A percentile compares a stretch with the other conserved stretches of the same genome.
phyloP scores from a whole-genome alignment of 2,329 filamentous ascomycete species.

The Penicillium sp. region DNA sequence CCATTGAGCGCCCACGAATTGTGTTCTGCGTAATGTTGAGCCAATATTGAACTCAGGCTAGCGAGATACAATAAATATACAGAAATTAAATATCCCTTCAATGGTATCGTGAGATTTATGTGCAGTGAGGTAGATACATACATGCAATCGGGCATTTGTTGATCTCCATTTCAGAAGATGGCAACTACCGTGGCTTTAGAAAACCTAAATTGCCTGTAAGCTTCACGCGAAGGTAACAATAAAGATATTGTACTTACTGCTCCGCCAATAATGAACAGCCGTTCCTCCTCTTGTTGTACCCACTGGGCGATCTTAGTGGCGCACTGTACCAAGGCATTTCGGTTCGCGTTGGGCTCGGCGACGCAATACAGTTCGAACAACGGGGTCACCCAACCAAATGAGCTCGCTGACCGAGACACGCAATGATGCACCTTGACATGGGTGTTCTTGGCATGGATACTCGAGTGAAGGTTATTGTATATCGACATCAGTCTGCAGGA shows the following conservation, averaged over 20 bases:
- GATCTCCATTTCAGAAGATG: neutral
- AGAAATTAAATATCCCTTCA: neutral
- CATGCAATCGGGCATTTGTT: neutral
- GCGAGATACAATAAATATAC: neutral
- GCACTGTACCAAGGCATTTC: conserved; percentile 72
- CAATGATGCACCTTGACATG: conserved; percentile 85
- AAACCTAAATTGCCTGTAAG: conserved; percentile 20
- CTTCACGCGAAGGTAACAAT: neutral
- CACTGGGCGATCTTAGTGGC: conserved; percentile 90
- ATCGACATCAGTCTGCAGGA: conserved; percentile 67
- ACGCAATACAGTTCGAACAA: conserved; percentile 94
- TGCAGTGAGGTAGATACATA: neutral
- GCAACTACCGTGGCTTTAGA: conserved; percentile 10
- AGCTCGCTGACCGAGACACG: conserved; percentile 71
- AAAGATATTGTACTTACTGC: conserved; percentile 59
- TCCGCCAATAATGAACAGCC: conserved; percentile 96
- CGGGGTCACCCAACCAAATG: conserved; percentile 87
- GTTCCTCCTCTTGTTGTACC: conserved; percentile 87
- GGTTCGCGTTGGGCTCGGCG: conserved; percentile 68
- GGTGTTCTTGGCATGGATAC: conserved; percentile 79
- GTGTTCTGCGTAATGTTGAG: neutral
- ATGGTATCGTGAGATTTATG: neutral
- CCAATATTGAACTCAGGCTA: neutral
- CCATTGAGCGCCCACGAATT: neutral
- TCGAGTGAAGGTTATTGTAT: conserved; percentile 81